These are phyloP conservation scores for Gaillardinia entomophila DNA, from an alignment of 805 yeast species.

Conservation along the genomic window DNA sequence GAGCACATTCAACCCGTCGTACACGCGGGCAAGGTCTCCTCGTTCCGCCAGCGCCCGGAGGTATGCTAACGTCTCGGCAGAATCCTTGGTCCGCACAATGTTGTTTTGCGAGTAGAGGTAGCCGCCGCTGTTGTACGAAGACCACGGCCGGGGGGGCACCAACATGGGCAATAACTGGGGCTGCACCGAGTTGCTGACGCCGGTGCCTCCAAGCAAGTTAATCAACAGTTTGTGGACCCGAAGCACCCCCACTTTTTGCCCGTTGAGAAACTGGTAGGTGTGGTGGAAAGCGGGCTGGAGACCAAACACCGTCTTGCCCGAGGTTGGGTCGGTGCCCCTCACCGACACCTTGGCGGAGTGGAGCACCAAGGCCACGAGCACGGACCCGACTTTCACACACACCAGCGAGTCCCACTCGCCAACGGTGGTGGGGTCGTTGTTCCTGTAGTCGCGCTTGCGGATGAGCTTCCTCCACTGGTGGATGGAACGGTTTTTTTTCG, in stretches of 20 bases:
- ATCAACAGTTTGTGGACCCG: constrained; percentile 68
- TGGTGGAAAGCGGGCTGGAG: constrained; percentile 89
- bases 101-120: constrained; percentile 59
- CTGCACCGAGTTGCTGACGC: constrained; percentile 58
- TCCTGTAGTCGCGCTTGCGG: constrained; percentile 9
- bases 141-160: constrained; percentile 87
- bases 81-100: constrained; percentile 72
- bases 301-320: constrained; percentile 61
- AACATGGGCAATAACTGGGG: constrained; percentile 94
- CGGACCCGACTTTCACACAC: constrained; percentile 71
- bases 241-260: constrained; percentile 76
- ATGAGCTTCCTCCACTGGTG: constrained; percentile 43
- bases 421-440: constrained; percentile 4
- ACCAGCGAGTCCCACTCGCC: constrained; percentile 17
- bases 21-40: constrained; percentile 59
- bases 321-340: constrained; percentile 72
- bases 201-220: constrained; percentile 60
- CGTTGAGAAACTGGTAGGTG: constrained; percentile 73
- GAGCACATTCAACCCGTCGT: constrained; percentile 76
- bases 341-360: constrained; percentile 82
- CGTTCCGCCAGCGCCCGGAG: constrained; percentile 76
- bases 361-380: constrained; percentile 65
- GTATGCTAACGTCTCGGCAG: constrained; percentile 88
- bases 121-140: constrained; percentile 77
- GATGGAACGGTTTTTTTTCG: constrained; percentile 38